phyloP scores from a whole-genome alignment of 1,139 yeast genomes.

The Schwanniomyces etchellsii region DNA sequence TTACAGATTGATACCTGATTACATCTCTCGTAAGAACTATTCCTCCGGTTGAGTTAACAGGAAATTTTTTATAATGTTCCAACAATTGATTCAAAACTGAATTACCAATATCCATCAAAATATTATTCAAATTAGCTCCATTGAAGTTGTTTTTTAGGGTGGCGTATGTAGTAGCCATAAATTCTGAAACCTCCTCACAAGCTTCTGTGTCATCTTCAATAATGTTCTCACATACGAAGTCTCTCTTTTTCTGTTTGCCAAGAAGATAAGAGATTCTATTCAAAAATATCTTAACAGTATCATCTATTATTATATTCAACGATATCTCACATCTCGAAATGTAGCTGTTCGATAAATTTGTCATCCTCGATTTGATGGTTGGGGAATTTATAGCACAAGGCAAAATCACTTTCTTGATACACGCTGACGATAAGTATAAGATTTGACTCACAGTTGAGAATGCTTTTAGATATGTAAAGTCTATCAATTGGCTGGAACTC shows the following conservation, averaged over 20 bases:
- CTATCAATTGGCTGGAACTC: conserved; percentile 20
- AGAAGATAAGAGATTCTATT: conserved; percentile 45
- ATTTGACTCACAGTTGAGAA: conserved; percentile 59
- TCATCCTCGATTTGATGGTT: conserved; percentile 56
- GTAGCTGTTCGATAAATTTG: conserved; percentile 61
- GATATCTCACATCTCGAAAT: conserved; percentile 65
- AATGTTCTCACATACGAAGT: conserved; percentile 36
- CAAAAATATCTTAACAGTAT: conserved; percentile 46
- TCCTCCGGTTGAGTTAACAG: conserved; percentile 80
- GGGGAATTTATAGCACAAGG: conserved; percentile 68
- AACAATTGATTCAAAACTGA: conserved; percentile 56
- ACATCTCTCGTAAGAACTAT: conserved; percentile 80
- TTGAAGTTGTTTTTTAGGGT: conserved; percentile 32
- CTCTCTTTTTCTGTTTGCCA: conserved; percentile 35
- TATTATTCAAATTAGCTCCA: conserved; percentile 47
- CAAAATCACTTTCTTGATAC: conserved; percentile 64
- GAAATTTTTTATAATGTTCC: conserved; percentile 70
- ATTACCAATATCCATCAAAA: conserved; percentile 56
- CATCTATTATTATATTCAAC: conserved; percentile 59
- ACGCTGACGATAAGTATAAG: conserved; percentile 60
- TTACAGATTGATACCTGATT: conserved; percentile 66
- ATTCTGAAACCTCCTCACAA: conserved; percentile 57
- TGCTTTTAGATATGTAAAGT: conserved; percentile 44
- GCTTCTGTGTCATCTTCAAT: conserved; percentile 59
- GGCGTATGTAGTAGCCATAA: conserved; percentile 42